A percentile compares a stretch with the other conserved stretches of the same genome.
These are phyloP conservation scores for Boechera retrofracta DNA, from an alignment of 345 rosid genomes.

Conservation along the genomic window DNA sequence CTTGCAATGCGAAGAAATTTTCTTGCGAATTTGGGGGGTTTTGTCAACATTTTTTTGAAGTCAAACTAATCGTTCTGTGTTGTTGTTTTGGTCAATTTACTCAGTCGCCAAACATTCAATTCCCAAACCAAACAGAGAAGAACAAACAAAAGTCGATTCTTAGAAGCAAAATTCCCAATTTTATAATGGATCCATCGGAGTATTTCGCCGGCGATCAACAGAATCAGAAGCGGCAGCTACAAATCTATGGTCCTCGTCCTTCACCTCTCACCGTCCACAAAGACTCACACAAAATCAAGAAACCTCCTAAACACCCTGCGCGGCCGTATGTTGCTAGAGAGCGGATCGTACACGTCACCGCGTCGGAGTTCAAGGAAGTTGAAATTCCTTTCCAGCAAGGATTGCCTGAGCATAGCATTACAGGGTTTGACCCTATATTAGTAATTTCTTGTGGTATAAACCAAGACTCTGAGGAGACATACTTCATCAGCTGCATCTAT, in stretches of 20 bases:
- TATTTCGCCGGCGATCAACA: constrained; percentile 45
- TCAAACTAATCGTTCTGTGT: constrained; percentile 39
- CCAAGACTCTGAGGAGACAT: constrained; percentile 27
- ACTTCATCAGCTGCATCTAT: constrained; percentile 17
- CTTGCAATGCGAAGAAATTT: too few relatives aligned
- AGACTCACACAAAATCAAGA: constrained; percentile 70
- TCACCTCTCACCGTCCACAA: constrained; percentile 63
- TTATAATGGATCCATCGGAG: constrained; percentile 53
- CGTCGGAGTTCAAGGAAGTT: constrained; percentile 53
- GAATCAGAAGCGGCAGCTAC: constrained; percentile 51
- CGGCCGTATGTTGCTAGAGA: constrained; percentile 33
- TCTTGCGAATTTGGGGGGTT: too few relatives aligned
- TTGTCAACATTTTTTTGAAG: not conserved
- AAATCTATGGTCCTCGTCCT: constrained; percentile 81
- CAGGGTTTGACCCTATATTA: not conserved
- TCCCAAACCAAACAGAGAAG: constrained; percentile 35
- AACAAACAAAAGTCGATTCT: constrained; percentile 10
- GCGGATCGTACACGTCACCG: constrained; percentile 73
- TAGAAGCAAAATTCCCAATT: too few relatives aligned
- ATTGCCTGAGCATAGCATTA: not conserved
- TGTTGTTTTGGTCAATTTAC: constrained; percentile 41
- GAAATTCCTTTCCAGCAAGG: not conserved
- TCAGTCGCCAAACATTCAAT: constrained; percentile 35
- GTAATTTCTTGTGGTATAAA: constrained; percentile 21
- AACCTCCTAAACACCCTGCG: constrained; percentile 63